Percentiles rank a stretch among this genome's conserved stretches.
These are phyloP conservation scores for Escovopsis sp. DNA, from an alignment of 2,329 filamentous ascomycete species.

Conservation along the genomic window DNA sequence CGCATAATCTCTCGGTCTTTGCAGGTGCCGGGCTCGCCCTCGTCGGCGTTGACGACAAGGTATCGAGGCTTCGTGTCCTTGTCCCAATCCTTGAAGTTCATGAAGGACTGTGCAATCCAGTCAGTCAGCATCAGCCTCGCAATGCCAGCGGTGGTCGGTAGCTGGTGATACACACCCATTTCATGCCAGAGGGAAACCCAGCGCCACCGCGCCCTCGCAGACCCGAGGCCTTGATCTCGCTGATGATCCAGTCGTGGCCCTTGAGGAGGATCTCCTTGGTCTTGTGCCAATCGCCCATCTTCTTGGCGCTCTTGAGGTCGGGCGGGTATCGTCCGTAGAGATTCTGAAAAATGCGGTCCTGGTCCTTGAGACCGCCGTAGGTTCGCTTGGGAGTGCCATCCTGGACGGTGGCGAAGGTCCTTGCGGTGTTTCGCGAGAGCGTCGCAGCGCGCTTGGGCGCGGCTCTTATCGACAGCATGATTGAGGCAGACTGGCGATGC, in stretches of 20 bases:
- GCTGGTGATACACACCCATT: constrained; percentile 62
- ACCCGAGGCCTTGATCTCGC: constrained; percentile 92
- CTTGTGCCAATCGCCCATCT: constrained; percentile 98
- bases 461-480: constrained; percentile 31
- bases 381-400: constrained; percentile 55
- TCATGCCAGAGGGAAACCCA: constrained; percentile 93
- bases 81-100: constrained; percentile 99
- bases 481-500: constrained; percentile 21
- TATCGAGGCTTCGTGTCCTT: constrained; percentile 94
- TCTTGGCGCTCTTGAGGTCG: constrained; percentile 86
- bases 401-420: constrained; percentile 70
- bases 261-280: constrained; percentile 97
- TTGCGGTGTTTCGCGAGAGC: constrained; percentile 32
- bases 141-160: background rate
- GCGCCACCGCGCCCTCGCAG: constrained; percentile 91
- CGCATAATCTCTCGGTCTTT: constrained; percentile 99
- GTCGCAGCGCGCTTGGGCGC: constrained; percentile 23
- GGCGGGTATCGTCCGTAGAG: constrained; percentile 86
- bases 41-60: constrained; percentile 94
- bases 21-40: constrained; percentile 97
- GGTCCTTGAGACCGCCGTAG: constrained; percentile 82
- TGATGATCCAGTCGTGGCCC: constrained; percentile 97
- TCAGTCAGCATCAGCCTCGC: background rate
- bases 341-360: constrained; percentile 99
- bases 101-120: constrained; percentile 60